phyloP scores from a whole-genome alignment of 2,329 filamentous ascomycete genomes.

The Spiromastix sp. region DNA sequence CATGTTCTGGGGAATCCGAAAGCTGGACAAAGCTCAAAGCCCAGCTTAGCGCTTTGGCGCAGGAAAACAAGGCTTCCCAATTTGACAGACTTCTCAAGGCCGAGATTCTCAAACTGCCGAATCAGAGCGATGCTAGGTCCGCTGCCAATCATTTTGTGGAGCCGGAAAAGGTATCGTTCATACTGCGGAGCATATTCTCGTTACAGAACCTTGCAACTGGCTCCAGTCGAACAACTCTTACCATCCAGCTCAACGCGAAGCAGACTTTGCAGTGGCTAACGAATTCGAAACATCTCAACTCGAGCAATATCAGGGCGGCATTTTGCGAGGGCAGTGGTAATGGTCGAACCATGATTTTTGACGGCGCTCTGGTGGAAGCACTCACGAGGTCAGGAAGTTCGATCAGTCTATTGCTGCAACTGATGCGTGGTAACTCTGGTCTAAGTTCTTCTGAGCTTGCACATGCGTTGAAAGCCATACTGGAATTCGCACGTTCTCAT shows the following conservation, averaged over 20 bases:
- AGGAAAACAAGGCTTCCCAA: conserved; percentile 17
- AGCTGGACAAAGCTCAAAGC: conserved; percentile 25
- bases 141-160: conserved; percentile 21
- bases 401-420: conserved; percentile 25
- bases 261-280: conserved; percentile 33
- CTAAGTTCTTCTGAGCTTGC: conserved; percentile 30
- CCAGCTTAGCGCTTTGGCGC: conserved; percentile 19
- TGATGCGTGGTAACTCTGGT: conserved; percentile 25
- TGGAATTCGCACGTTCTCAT: conserved; percentile 27
- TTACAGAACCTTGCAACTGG: conserved; percentile 15
- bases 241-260: conserved; percentile 26
- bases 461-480: conserved; percentile 28
- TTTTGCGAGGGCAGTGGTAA: too few species aligned
- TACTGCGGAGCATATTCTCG: conserved; percentile 31
- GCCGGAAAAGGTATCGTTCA: conserved; percentile 25
- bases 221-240: conserved; percentile 18
- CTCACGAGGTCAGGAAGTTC: conserved; percentile 30
- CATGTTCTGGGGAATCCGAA: conserved; percentile 20
- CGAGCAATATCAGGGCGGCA: conserved; percentile 30
- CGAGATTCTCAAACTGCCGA: conserved; percentile 14
- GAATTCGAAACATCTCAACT: conserved; percentile 26
- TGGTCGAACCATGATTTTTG: conserved; percentile 24
- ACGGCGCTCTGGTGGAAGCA: conserved; percentile 29
- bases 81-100: conserved; percentile 26
- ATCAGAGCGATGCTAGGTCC: background rate